Conservation (phyloP, 2,329 filamentous ascomycete genomes). For the Ophiocordyceps camponoti-floridani region DNA sequence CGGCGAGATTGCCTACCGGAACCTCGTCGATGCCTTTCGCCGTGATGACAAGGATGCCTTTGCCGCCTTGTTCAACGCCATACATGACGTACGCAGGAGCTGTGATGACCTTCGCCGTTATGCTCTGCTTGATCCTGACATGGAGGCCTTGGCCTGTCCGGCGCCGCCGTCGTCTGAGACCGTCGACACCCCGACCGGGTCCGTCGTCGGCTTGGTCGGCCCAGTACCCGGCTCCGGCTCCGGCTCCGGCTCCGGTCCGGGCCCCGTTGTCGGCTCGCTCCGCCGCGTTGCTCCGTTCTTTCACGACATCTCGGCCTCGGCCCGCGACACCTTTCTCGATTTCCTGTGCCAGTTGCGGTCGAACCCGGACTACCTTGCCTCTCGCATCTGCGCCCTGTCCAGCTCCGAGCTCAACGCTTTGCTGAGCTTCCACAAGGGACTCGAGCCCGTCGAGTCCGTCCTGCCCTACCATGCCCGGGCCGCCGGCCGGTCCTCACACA, state of each 20-base stretch:
- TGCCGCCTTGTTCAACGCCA: slow-evolving; percentile 54
- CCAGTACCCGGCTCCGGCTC: no score
- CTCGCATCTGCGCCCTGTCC: slow-evolving; percentile 59
- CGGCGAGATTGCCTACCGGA: slow-evolving; percentile 56
- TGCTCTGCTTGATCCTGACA: slow-evolving; percentile 53
- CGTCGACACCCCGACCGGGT: slow-evolving; percentile 26
- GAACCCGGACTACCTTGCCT: slow-evolving; percentile 75
- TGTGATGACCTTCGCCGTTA: slow-evolving; percentile 56
- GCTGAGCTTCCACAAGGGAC: slow-evolving; percentile 57
- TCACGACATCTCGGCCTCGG: slow-evolving; percentile 57
- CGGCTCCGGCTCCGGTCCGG: neutral
- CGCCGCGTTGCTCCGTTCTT: slow-evolving; percentile 37
- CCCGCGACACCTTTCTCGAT: slow-evolving; percentile 56
- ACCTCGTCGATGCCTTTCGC: slow-evolving; percentile 61
- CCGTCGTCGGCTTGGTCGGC: slow-evolving; percentile 10
- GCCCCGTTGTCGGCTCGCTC: slow-evolving; percentile 13
- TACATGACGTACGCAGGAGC: slow-evolving; percentile 63
- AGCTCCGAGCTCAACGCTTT: slow-evolving; percentile 61
- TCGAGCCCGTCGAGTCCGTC: slow-evolving; percentile 71
- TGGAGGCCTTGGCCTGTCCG: slow-evolving; percentile 36
- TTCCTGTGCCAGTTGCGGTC: slow-evolving; percentile 71
- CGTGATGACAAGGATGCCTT: slow-evolving; percentile 66
- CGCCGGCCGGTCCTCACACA: slow-evolving; percentile 25
- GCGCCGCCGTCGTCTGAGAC: slow-evolving; percentile 27
- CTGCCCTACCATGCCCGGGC: slow-evolving; percentile 47